Conservation (phyloP, 352 stramenopile genomes). For the Phytophthora citricola region DNA sequence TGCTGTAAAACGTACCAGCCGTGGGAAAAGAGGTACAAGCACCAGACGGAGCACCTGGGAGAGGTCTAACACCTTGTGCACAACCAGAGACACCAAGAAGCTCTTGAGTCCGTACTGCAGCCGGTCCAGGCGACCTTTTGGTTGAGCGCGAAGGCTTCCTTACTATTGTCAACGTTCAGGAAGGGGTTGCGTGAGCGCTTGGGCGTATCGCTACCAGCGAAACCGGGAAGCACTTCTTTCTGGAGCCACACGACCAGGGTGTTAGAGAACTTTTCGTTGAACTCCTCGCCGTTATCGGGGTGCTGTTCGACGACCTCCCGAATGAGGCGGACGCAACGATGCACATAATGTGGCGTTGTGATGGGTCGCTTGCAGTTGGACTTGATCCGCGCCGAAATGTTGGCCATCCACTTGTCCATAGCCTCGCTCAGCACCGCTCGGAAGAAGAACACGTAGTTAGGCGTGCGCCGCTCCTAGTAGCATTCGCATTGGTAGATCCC, state of each 20-base stretch:
- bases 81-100: conserved; percentile 81
- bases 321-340: conserved; percentile 85
- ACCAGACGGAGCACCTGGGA: conserved; percentile 86
- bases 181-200: conserved; percentile 87
- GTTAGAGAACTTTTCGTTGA: conserved; percentile 87
- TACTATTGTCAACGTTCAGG: conserved; percentile 80
- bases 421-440: conserved; percentile 82
- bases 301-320: conserved; percentile 87
- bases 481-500: conserved; percentile 76
- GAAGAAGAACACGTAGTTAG: conserved; percentile 90
- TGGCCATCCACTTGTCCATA: conserved; percentile 92
- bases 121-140: conserved; percentile 83
- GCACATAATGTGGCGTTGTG: conserved; percentile 84
- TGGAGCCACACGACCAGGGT: conserved; percentile 87
- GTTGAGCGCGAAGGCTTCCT: conserved; percentile 84
- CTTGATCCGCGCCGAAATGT: conserved; percentile 66
- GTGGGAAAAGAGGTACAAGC: conserved; percentile 82
- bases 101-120: conserved; percentile 88
- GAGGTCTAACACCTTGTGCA: conserved; percentile 89
- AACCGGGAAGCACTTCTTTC: conserved; percentile 86
- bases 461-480: conserved; percentile 77
- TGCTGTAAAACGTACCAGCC: conserved; percentile 47
- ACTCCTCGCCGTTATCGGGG: conserved; percentile 83
- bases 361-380: conserved; percentile 80
- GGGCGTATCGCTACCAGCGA: conserved; percentile 77